Percentiles rank a stretch among this genome's conserved stretches.
Evolutionary conservation across 495 filamentous ascomycete species (phyloP).

Genomic region (Glutinoglossum americanum): DNA sequence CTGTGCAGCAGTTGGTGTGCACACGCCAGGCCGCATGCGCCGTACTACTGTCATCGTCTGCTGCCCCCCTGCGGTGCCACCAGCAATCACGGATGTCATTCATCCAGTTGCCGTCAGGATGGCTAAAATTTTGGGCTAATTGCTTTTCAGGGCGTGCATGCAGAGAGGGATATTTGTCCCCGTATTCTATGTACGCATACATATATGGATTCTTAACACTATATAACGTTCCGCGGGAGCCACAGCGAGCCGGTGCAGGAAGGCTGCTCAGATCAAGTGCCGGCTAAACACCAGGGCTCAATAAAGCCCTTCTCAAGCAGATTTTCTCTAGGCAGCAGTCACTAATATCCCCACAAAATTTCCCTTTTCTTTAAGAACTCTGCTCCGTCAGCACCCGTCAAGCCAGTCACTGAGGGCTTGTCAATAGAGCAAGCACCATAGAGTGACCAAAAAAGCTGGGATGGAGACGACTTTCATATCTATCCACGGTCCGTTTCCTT

Average conservation of each 20-base stretch:
- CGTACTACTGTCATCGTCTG: neutral
- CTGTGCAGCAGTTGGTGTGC: neutral
- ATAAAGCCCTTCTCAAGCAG: neutral
- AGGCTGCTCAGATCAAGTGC: neutral
- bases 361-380: neutral
- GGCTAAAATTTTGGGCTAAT: neutral
- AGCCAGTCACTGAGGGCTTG: neutral
- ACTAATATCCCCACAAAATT: neutral
- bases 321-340: neutral
- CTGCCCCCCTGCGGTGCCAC: neutral
- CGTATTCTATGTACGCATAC: neutral
- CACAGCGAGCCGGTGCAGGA: neutral
- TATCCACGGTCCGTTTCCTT: conserved; percentile 42
- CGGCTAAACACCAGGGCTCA: neutral
- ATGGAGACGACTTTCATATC: conserved; percentile 93
- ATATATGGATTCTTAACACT: neutral
- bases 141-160: neutral
- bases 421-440: neutral
- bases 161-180: neutral
- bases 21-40: neutral
- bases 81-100: neutral
- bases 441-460: neutral
- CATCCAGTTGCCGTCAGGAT: neutral
- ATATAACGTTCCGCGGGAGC: neutral
- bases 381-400: neutral